phyloP scores from a whole-genome alignment of 2,329 filamentous ascomycete genomes.

The Aspergillus felis region DNA sequence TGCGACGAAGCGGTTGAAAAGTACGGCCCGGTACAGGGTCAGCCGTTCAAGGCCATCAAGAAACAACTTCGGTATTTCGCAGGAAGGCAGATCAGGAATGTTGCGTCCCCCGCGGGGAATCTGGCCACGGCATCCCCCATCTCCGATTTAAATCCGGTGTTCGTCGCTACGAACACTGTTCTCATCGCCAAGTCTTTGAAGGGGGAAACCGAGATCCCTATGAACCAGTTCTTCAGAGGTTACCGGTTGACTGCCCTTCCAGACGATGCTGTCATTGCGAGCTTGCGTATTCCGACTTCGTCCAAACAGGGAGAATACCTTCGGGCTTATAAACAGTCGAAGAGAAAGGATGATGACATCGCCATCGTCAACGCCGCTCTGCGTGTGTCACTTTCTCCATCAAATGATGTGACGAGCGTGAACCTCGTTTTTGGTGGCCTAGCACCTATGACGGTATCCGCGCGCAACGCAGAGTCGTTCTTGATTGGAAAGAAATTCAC shows the following conservation, averaged over 20 bases:
- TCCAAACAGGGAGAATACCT: constrained; percentile 75
- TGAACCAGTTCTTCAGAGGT: constrained; percentile 87
- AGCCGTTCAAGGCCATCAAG: constrained; percentile 84
- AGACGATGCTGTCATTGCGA: constrained; percentile 76
- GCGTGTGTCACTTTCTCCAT: constrained; percentile 66
- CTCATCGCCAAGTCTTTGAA: constrained; percentile 74
- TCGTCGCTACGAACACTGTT: constrained; percentile 80
- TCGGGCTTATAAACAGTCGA: constrained; percentile 90
- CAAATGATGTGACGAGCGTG: constrained; percentile 66
- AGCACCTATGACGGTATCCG: constrained; percentile 86
- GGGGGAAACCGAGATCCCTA: constrained; percentile 77
- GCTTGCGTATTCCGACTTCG: constrained; percentile 78
- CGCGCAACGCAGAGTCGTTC: constrained; percentile 71
- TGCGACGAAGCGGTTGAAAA: constrained; percentile 73
- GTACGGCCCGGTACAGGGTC: constrained; percentile 67
- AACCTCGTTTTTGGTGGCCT: constrained; percentile 92
- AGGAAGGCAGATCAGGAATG: constrained; percentile 91
- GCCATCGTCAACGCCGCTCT: constrained; percentile 91
- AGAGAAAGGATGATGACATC: constrained; percentile 97
- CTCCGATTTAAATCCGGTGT: constrained; percentile 90
- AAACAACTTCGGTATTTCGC: constrained; percentile 96
- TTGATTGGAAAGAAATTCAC: constrained; percentile 75
- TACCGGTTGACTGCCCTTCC: constrained; percentile 82
- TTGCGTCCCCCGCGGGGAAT: constrained; percentile 95
- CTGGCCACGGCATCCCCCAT: constrained; percentile 93